These are phyloP conservation scores for Trichophyton simii DNA, from an alignment of 2,329 filamentous ascomycete genomes.

Conservation along the genomic window DNA sequence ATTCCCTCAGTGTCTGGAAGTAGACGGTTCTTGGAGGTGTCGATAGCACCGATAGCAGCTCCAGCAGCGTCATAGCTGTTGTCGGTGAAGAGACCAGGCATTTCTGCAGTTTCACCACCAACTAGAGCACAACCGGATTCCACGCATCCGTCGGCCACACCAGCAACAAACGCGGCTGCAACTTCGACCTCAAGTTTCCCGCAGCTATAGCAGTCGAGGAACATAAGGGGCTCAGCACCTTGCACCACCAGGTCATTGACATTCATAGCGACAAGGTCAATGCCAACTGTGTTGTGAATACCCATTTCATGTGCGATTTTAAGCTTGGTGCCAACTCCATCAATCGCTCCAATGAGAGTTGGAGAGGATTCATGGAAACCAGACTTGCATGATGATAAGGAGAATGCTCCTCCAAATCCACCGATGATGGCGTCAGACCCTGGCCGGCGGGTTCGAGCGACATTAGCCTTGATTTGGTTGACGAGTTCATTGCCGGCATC, in stretches of 20 bases:
- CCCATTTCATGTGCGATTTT: conserved; percentile 84
- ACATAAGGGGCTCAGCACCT: conserved; percentile 86
- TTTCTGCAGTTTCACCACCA: conserved; percentile 96
- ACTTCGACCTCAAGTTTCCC: conserved; percentile 67
- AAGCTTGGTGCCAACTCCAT: conserved; percentile 92
- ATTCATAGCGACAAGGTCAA: conserved; percentile 97
- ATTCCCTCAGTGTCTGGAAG: conserved; percentile 67
- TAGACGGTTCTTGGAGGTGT: conserved; percentile 43
- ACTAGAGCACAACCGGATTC: conserved; percentile 79
- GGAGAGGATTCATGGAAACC: conserved; percentile 66
- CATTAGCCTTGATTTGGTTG: conserved; percentile 76
- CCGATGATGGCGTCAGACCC: conserved; percentile 90
- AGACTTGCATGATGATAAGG: conserved; percentile 53
- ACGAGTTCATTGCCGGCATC: conserved; percentile 90
- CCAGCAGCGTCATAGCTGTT: conserved; percentile 91
- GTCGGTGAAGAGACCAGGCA: conserved; percentile 84
- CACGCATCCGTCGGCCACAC: conserved; percentile 76
- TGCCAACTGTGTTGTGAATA: conserved; percentile 88
- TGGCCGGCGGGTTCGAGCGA: conserved; percentile 69
- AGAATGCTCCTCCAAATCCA: conserved; percentile 82
- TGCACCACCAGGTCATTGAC: conserved; percentile 96
- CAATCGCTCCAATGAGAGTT: conserved; percentile 83
- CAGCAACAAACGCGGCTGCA: conserved; percentile 76
- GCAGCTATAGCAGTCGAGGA: conserved; percentile 96
- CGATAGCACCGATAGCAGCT: conserved; percentile 74